Percentiles rank a stretch among this genome's conserved stretches.
These are phyloP conservation scores for Buddleja alternifolia DNA, from an alignment of 257 asterid genomes.

Conservation along the genomic window DNA sequence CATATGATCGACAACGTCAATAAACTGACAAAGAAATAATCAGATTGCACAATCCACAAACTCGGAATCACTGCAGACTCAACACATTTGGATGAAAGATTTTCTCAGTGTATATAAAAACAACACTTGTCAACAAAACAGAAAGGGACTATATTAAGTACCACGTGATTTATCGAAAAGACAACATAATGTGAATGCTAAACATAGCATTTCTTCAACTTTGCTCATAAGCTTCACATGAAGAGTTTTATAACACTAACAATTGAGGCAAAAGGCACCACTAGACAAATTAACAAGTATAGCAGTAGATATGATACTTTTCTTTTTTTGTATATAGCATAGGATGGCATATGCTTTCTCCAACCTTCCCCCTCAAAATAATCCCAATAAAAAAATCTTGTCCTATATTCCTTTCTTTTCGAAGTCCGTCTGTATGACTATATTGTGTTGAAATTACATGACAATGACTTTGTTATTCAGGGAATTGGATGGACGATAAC, in stretches of 20 bases:
- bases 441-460: not conserved
- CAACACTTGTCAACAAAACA: not conserved
- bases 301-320: too few species aligned
- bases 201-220: not conserved
- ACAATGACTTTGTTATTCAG: too few species aligned
- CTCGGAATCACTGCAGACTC: not conserved
- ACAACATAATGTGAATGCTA: slow-evolving; percentile 9
- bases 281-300: too few species aligned
- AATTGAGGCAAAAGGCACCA: too few species aligned
- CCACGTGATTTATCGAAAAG: not conserved
- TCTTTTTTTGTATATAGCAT: too few species aligned
- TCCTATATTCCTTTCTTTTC: not conserved
- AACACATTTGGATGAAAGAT: not conserved
- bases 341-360: too few species aligned
- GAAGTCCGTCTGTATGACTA: too few species aligned
- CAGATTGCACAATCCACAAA: slow-evolving; percentile 4
- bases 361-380: too few species aligned
- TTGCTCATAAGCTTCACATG: too few species aligned
- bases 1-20: not conserved
- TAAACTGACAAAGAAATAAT: slow-evolving; percentile 1
- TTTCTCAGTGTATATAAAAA: not conserved
- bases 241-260: too few species aligned
- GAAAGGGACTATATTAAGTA: slow-evolving; percentile 6
- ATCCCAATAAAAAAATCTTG: too few species aligned
- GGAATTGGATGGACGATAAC: too few species aligned